Conservation (phyloP, 805 yeast genomes). For the Yamadazyma phyllophila region DNA sequence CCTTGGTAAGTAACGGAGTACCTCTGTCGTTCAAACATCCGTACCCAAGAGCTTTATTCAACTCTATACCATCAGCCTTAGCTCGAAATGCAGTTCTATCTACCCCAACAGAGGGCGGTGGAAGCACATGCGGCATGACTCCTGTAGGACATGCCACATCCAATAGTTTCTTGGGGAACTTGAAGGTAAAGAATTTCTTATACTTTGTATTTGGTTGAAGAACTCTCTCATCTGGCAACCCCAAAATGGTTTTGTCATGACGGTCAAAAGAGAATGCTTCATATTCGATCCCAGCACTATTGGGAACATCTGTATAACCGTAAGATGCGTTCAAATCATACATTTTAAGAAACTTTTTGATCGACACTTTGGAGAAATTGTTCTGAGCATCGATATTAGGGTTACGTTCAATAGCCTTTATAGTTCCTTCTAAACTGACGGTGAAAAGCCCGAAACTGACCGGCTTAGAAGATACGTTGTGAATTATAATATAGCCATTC, state of each 20-base stretch:
- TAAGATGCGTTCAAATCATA: constrained; percentile 59
- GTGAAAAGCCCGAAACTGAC: constrained; percentile 44
- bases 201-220: constrained; percentile 49
- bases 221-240: constrained; percentile 48
- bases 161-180: constrained; percentile 51
- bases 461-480: constrained; percentile 45
- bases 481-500: constrained; percentile 46
- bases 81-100: constrained; percentile 37
- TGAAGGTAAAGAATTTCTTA: constrained; percentile 58
- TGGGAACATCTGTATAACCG: constrained; percentile 48
- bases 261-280: constrained; percentile 43
- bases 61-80: constrained; percentile 31
- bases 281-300: constrained; percentile 49
- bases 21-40: constrained; percentile 52
- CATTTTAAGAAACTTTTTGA: constrained; percentile 57
- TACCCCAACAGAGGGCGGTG: constrained; percentile 44
- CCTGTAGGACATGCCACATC: constrained; percentile 52
- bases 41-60: constrained; percentile 49
- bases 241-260: constrained; percentile 47
- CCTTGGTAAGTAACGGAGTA: constrained; percentile 51
- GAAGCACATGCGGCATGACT: constrained; percentile 36
- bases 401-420: constrained; percentile 30
- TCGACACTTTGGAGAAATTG: constrained; percentile 29
- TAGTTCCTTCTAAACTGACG: constrained; percentile 49
- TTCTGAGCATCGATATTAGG: constrained; percentile 12